phyloP scores from a whole-genome alignment of 768 basidiomycete genomes.

The Tylopilus plumbeoviolaceoides region DNA sequence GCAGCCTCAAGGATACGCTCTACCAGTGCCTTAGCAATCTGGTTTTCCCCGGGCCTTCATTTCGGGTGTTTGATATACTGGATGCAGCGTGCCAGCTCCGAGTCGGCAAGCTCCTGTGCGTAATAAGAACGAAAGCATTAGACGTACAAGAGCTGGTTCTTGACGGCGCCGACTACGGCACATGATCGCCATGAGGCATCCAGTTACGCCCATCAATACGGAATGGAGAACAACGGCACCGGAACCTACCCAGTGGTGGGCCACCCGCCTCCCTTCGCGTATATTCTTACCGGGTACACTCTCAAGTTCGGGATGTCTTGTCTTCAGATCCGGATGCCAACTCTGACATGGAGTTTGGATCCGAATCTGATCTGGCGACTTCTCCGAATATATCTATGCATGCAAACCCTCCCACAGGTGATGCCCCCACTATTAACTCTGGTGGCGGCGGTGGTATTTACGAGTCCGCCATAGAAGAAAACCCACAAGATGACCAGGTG shows the following conservation, averaged over 20 bases:
- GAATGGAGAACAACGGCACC: not conserved
- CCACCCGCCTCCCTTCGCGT: not conserved
- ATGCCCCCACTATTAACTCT: not conserved
- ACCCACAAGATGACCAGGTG: constrained; percentile 6
- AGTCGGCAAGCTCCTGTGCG: not conserved
- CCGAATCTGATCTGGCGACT: constrained; percentile 2
- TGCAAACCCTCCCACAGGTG: not conserved
- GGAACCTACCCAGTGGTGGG: constrained; percentile 47
- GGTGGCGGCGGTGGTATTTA: constrained; percentile 16
- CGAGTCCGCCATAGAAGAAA: constrained; percentile 11
- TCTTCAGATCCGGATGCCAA: constrained; percentile 8
- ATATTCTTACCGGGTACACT: not conserved
- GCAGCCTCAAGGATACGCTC: constrained; percentile 86
- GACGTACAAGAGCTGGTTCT: constrained; percentile 87
- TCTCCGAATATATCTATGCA: not conserved
- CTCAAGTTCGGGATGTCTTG: not conserved
- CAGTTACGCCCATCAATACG: constrained; percentile 11
- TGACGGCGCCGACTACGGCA: constrained; percentile 13
- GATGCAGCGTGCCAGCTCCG: constrained; percentile 4
- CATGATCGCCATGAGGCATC: constrained; percentile 11
- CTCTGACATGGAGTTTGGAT: not conserved
- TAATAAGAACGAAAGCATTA: not conserved
- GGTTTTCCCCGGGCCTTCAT: constrained; percentile 71
- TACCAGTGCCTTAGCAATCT: constrained; percentile 78
- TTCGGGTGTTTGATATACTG: constrained; percentile 73